Evolutionary conservation across 352 stramenopile species (phyloP).

Genomic region (Phytophthora boehmeriae): DNA sequence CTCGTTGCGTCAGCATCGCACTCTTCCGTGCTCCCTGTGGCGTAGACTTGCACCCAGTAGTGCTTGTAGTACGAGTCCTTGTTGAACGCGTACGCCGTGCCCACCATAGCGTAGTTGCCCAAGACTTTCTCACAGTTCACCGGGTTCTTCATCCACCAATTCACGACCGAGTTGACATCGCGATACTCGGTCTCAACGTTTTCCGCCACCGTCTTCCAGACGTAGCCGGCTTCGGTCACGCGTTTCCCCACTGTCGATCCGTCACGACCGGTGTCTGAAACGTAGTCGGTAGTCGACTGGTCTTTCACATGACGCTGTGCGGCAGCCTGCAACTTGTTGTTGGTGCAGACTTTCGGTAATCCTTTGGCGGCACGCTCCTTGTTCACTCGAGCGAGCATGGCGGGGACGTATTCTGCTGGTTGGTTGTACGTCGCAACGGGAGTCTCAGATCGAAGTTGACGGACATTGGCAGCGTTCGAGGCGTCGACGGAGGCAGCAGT

Average conservation of each 20-base stretch:
- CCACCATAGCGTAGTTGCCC: constrained; percentile 39
- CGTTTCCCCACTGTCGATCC: constrained; percentile 38
- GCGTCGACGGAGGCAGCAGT: background rate
- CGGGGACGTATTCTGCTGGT: constrained; percentile 6
- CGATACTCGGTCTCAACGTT: constrained; percentile 33
- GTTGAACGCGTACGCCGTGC: constrained; percentile 40
- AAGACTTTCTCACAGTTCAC: constrained; percentile 24
- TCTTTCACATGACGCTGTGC: constrained; percentile 33
- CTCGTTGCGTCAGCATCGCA: constrained; percentile 24
- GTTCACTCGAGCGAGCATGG: constrained; percentile 48
- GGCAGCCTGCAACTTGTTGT: constrained; percentile 30
- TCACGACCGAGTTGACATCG: constrained; percentile 30
- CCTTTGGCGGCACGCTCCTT: constrained; percentile 39
- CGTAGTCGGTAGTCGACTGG: constrained; percentile 44
- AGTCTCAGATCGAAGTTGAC: constrained; percentile 17
- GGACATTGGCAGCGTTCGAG: constrained; percentile 14
- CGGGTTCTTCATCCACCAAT: constrained; percentile 36
- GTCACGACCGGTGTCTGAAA: constrained; percentile 44
- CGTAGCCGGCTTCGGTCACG: constrained; percentile 41
- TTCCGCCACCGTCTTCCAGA: constrained; percentile 45
- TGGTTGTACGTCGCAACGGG: constrained; percentile 6
- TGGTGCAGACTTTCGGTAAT: constrained; percentile 35
- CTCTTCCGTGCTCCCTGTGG: constrained; percentile 27
- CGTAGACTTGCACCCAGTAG: constrained; percentile 67
- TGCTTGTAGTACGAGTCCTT: constrained; percentile 30